Base-by-base conservation (phyloP, 1,284 basidiomycete genomes). In the Ustilago lituana region DNA sequence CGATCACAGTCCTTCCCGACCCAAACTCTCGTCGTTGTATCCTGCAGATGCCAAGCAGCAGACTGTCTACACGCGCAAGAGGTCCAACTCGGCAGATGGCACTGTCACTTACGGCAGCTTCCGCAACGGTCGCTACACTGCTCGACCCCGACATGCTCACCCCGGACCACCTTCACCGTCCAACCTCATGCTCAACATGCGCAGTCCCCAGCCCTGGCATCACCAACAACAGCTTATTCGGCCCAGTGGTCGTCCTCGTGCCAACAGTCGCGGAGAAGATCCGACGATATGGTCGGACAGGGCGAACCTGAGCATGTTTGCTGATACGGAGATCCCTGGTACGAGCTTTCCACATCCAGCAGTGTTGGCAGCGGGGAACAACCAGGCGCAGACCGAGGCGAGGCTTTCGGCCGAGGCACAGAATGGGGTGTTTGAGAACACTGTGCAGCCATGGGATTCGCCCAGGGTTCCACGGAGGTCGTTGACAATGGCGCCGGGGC, bases 331-430 rank as follows among this genome's bases (percentile, higher is more conserved):
- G 1, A 58, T 58, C 20, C 64, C 64, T 2, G 64, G 64, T 11
- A 67, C 52, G 5, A 67, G 53, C 39, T 58, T 67, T 37, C 58
- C 64, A 5, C 64, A 67, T 53, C 64, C 64, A 2, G 38, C 37
- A 11, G 49, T 57, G 15, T 37, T 57, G 26, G 53, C 44, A 5
- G 22, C 48, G 2, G 36, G 26, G 9, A 41, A 19, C 2, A 23
- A n/a, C n/a, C n/a, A n/a, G n/a, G n/a, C 12, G 1, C 48, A 47
- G 14, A 36, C 24, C 9, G 50, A 43, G 9, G 22, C 40, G 7
- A 26, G 46, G 19, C 8, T 26, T 24, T 57, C 55, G 15, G 47
- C 46, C 4, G 55, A 57, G n/a, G 27, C 11, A 0, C 23, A 36
- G n/a, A 27, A 12, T 10, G 43, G 38, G 2, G 57, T 56, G 4